Base-by-base conservation (phyloP, 2,329 filamentous ascomycete genomes). In the Cadophora malorum region DNA sequence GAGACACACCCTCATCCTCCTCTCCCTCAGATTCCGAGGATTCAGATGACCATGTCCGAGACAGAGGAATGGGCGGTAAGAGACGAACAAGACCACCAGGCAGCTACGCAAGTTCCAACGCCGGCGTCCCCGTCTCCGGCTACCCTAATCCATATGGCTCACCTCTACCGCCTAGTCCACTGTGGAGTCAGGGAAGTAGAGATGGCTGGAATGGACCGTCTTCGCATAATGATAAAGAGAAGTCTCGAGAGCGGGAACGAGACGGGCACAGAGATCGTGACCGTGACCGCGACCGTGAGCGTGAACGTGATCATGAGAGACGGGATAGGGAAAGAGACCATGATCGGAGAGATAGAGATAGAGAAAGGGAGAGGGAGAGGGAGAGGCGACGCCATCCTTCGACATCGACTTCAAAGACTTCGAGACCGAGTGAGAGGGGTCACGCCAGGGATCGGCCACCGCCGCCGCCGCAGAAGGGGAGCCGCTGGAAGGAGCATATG, bases 401-500 rank as follows among this genome's bases (percentile, higher is more conserved):
- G 55, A 58, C 55, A 58, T 58, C 55, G 55, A 58, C 55, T 1
- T 38, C 31, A 16, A 58, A 38, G 33, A 23, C 55, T 38, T 45
- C 25, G 47, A 63, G 45, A 38, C 28, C 60, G 1, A 52, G 19
- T 52, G 33, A 67, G 63, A 23, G 65, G 53, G 28, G 45, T n/a
- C 38, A 63, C 33, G 60, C 70, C 19, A 69, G 45, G 25, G 53
- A 56, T 50, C 35, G 23, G 28, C 19, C 21, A 1, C 25, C 25
- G 25, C 25, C 41, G 28, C 59, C 53, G 3, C 31, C 23, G 49
- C 41, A 62, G 21, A 67, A 58, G 73, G 83, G 80, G 75, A 83
- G 81, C 73, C 52, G 74, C 14, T 83, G 83, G 77, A 83, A 84
- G 59, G 85, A 87, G 70, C 84, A 86, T 19, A 79, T 89, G 4